Percentiles rank a stretch among this genome's conserved stretches.
Conservation (phyloP, 140 eudicot species). For the Senecio squalidus region DNA sequence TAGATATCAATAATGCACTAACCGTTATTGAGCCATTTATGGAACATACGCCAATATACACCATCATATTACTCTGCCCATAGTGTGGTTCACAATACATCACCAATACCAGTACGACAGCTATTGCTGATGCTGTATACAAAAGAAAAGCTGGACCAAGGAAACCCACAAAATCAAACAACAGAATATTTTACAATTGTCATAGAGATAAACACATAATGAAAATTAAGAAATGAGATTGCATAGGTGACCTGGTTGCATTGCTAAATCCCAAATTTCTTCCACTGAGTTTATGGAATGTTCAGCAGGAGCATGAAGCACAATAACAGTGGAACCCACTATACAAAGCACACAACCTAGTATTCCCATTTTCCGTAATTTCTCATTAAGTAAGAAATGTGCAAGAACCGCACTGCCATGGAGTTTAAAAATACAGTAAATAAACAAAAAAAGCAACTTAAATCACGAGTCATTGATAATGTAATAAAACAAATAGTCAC, state of each 20-base stretch:
- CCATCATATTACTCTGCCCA: conserved; percentile 83
- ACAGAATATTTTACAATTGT: too few relatives aligned
- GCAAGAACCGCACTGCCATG: conserved; percentile 68
- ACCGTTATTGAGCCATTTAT: conserved; percentile 89
- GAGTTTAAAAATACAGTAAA: not conserved
- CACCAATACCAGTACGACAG: conserved; percentile 70
- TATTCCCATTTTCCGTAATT: conserved; percentile 57
- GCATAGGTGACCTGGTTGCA: conserved; percentile 56
- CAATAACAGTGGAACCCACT: conserved; percentile 66
- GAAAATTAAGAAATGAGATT: not conserved
- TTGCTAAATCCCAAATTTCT: conserved; percentile 76
- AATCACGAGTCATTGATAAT: too few relatives aligned
- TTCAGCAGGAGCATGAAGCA: conserved; percentile 82
- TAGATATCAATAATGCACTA: conserved; percentile 20
- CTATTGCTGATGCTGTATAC: conserved; percentile 76
- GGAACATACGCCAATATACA: conserved; percentile 90
- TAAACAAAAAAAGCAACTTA: not conserved
- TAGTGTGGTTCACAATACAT: conserved; percentile 75
- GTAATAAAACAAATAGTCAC: not conserved
- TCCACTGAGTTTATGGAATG: conserved; percentile 57
- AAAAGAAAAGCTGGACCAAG: conserved; percentile 60
- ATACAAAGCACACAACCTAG: conserved; percentile 72
- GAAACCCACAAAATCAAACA: too few relatives aligned
- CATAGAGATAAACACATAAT: too few relatives aligned
- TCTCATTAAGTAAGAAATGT: conserved; percentile 62